Percentiles rank a stretch among this genome's conserved stretches.
phyloP scores from a whole-genome alignment of 805 yeast genomes.

The Ogataea trehalophila region DNA sequence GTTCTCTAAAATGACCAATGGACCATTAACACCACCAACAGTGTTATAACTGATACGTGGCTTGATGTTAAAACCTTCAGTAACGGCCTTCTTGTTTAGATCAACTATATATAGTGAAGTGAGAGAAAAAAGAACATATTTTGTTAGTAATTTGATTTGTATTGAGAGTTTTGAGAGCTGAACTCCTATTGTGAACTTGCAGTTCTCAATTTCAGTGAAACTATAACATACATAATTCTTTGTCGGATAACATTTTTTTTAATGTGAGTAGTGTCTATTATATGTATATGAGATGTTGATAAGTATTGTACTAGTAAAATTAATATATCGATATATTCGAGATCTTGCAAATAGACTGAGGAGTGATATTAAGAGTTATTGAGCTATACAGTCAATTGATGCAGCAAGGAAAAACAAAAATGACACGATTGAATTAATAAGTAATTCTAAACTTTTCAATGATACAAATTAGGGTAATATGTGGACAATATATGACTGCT shows the following conservation, averaged over 20 bases:
- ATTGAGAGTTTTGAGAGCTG: too few species aligned
- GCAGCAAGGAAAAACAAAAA: too few species aligned
- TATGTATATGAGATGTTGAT: not conserved
- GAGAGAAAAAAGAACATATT: too few species aligned
- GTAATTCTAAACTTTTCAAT: too few species aligned
- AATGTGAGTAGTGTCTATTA: not conserved
- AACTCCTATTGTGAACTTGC: not conserved
- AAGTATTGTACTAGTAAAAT: not conserved
- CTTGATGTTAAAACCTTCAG: slow-evolving; percentile 84
- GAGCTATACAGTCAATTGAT: too few species aligned
- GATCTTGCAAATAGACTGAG: too few species aligned
- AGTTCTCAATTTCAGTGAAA: not conserved
- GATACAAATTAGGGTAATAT: too few species aligned
- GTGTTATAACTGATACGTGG: slow-evolving; percentile 94
- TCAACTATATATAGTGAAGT: slow-evolving; percentile 49
- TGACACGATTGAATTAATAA: too few species aligned
- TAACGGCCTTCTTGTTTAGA: slow-evolving; percentile 86
- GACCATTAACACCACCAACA: slow-evolving; percentile 98
- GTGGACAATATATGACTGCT: too few species aligned
- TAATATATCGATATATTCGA: not conserved
- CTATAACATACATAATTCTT: slow-evolving; percentile 36
- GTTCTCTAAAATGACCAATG: slow-evolving; percentile 84
- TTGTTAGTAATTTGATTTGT: slow-evolving; percentile 6
- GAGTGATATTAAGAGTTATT: too few species aligned
- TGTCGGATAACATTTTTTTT: slow-evolving; percentile 31